Evolutionary conservation across 805 yeast genomes (phyloP), one percentile per base, ranked within the genome.

Genomic region (Pichia eremophila): DNA sequence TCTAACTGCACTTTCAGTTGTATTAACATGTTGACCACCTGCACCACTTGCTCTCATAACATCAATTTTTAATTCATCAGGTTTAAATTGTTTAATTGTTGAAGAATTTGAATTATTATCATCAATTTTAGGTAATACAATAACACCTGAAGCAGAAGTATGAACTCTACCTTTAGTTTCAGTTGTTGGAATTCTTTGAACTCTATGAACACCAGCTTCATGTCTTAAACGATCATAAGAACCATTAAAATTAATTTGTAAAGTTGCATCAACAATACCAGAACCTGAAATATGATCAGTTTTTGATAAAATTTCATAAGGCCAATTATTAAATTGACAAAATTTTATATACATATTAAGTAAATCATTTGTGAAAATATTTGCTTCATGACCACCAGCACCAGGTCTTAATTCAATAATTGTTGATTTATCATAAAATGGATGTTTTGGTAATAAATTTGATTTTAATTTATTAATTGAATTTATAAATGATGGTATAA

Each of bases 1-100:
- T 57, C 99, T 74, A 14, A 93, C 98, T 0, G 99, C 99, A 1
- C 96, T 88, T 61, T 91, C 98, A 0, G 98, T 93, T 14, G 96
- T 91, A 61, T 91, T 91, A 36, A 91, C 99, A 61, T 91, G 98
- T 68, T 91, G 99, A 0, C 99, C 99, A 48, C 99, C 99, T 53
- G 93, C 84, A 4, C 99, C 99, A 47, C 95, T 81, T 0, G 98
- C 87, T 55, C 99, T 74, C 96, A 91, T 93, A n/a, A 93, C 89
- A 62, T 93, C 99, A 5, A 93, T 80, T 48, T 96, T 74, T 22
- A 93, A 80, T 57, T 93, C 99, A 3, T 85, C 95, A 0, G 90
- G 86, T 18, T 79, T 79, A 64, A 93, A 88, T 48, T 77, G 77
- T 39, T 91, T 68, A 15, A 50, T 42, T 19, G 5, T 5, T 22